Evolutionary conservation across 2,329 filamentous ascomycete genomes (phyloP).

Genomic region (Claviceps pazoutovae): DNA sequence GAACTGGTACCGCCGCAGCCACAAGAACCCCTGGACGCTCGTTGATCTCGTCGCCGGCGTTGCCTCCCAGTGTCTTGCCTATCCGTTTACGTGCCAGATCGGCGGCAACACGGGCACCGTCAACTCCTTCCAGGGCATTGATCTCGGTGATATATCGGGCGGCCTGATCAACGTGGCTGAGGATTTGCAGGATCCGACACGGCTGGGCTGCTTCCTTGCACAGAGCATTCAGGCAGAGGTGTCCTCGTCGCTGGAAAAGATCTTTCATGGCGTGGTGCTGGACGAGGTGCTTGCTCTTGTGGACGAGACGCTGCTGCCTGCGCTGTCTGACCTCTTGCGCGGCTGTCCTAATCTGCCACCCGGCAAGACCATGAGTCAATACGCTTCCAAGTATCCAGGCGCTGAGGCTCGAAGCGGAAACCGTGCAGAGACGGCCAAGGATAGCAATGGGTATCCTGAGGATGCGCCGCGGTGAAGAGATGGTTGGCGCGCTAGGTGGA

Average conservation of each 20-base stretch:
- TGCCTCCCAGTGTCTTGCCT: slow-evolving; percentile 18
- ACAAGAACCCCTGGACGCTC: slow-evolving; percentile 29
- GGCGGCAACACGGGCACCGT: slow-evolving; percentile 36
- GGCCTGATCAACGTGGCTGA: slow-evolving; percentile 26
- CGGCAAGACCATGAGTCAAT: slow-evolving; percentile 4
- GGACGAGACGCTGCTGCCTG: neutral
- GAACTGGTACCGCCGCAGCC: slow-evolving; percentile 31
- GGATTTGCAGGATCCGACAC: neutral
- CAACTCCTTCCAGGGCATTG: slow-evolving; percentile 33
- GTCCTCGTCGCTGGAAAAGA: slow-evolving; percentile 4
- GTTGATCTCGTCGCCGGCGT: slow-evolving; percentile 24
- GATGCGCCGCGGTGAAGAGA: neutral
- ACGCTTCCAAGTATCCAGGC: slow-evolving; percentile 3
- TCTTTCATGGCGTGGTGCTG: slow-evolving; percentile 1
- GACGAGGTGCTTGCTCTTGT: slow-evolving; percentile 1
- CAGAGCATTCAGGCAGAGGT: slow-evolving; percentile 6
- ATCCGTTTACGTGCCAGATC: neutral
- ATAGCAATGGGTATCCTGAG: slow-evolving; percentile 2
- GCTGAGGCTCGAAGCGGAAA: neutral
- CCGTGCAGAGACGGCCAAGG: slow-evolving; percentile 4
- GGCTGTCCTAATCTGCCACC: slow-evolving; percentile 4
- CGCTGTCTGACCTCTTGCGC: neutral
- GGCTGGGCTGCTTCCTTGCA: slow-evolving; percentile 1
- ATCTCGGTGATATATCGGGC: slow-evolving; percentile 27
- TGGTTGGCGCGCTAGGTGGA: neutral